Evolutionary conservation across 352 stramenopile species (phyloP).

Genomic region (Globisporangium cystogenes): DNA sequence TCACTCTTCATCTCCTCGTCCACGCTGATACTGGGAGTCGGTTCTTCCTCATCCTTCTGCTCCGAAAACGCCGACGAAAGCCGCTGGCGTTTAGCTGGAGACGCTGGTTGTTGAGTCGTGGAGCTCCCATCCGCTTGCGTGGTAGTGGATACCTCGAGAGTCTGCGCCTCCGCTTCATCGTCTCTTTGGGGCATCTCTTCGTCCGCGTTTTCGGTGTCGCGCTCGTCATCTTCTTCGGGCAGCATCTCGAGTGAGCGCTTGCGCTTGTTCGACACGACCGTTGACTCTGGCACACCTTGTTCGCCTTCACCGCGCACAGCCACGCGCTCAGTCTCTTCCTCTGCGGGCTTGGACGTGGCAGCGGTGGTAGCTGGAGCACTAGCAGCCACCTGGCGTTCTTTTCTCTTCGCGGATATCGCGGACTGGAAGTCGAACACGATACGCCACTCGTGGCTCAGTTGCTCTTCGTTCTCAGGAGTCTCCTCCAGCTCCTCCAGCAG

Average conservation of each 20-base stretch:
- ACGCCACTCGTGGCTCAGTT: constrained; percentile 42
- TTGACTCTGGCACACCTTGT: neutral
- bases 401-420: constrained; percentile 20
- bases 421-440: constrained; percentile 69
- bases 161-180: neutral
- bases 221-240: neutral
- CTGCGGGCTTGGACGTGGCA: neutral
- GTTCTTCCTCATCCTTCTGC: neutral
- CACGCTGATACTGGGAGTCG: too few relatives aligned
- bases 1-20: neutral
- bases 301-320: neutral
- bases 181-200: neutral
- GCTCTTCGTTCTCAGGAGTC: constrained; percentile 29
- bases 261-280: constrained; percentile 7
- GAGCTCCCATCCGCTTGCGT: neutral
- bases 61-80: neutral
- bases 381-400: constrained; percentile 2
- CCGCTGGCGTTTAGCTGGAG: constrained; percentile 4
- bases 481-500: constrained; percentile 40
- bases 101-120: neutral
- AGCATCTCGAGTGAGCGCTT: constrained; percentile 11
- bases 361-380: neutral
- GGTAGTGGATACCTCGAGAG: neutral
- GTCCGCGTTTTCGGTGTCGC: neutral
- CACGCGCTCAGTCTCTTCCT: neutral